Base-by-base conservation (phyloP, 1,284 basidiomycete genomes). In the Jaminaea rosea region DNA sequence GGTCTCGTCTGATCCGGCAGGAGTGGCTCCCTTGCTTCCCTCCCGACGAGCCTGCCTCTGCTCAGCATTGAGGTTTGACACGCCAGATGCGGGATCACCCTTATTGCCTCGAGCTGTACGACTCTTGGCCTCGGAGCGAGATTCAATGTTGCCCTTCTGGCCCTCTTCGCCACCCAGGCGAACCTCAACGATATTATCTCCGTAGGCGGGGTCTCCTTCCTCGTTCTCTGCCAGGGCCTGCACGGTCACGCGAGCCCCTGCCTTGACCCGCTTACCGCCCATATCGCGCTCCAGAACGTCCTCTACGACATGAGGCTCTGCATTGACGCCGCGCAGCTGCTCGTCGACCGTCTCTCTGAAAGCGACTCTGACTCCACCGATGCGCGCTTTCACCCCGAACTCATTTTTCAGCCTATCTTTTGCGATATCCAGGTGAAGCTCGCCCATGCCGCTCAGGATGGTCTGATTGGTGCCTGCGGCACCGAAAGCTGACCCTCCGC, bases 371-470 rank as follows among this genome's bases (percentile, higher is more conserved):
- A 88, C 82, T 49, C 76, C 77, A 2, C 88, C 88, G 66, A 89
- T 80, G 66, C 87, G 82, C 58, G 87, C 89, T 36, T 81, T 79
- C 17, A 79, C 87, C 26, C 82, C 80, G 82, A 86, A 92, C 74
- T 91, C 88, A 55, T 87, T 82, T 49, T 78, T 78, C 27, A 92
- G 76, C 24, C 89, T 79, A 31, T 83, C 82, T 73, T 88, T 86
- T 1, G 89, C 80, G 52, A 92, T 90, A 72, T 92, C 88, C 6
- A 92, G 80, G 70, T 92, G 88, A 26, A 92, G 79, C 32, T 86
- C 82, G 11, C 88, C 88, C 50, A 91, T 81, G 3, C 88, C 88
- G 60, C 88, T 86, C 1, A 89, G 79, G 31, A 92, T 79, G 31
- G 87, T 78, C 65, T 92, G 88, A 0, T 87, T 87, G 56, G 90